phyloP scores from a whole-genome alignment of 2,329 filamentous ascomycete species.

The Neonectria neomacrospora region DNA sequence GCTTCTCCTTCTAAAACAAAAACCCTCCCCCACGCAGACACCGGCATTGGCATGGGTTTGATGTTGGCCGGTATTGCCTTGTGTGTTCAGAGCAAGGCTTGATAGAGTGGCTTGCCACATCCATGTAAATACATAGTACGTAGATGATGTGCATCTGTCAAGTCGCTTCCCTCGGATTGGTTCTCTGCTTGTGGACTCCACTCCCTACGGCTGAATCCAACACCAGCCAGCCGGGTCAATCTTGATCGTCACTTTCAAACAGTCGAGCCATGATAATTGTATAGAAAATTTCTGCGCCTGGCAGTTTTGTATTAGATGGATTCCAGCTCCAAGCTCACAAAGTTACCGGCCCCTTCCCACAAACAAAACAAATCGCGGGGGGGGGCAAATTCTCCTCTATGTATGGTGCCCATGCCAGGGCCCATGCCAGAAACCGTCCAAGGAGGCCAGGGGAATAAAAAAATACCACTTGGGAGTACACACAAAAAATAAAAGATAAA shows the following conservation, averaged over 20 bases:
- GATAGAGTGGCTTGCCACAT: constrained; percentile 30
- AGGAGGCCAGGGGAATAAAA: not conserved
- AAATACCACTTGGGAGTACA: constrained; percentile 3
- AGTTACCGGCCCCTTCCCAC: not conserved
- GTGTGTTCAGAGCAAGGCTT: constrained; percentile 77
- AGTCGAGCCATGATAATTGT: constrained; percentile 6
- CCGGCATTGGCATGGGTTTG: constrained; percentile 82
- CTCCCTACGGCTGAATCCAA: constrained; percentile 22
- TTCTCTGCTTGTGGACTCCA: constrained; percentile 37
- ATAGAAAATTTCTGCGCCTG: constrained; percentile 41
- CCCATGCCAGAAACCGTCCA: constrained; percentile 22
- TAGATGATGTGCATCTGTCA: constrained; percentile 25
- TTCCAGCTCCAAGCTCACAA: constrained; percentile 37
- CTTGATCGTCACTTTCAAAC: too few relatives aligned
- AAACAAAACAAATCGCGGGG: constrained; percentile 8
- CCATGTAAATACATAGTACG: constrained; percentile 14
- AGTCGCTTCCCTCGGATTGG: constrained; percentile 36
- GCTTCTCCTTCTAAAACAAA: not conserved
- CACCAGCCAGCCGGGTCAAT: not conserved
- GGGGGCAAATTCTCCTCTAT: constrained; percentile 31
- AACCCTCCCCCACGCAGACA: constrained; percentile 64
- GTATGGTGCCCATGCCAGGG: constrained; percentile 31
- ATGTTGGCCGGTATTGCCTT: constrained; percentile 84
- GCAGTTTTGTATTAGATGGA: constrained; percentile 41
- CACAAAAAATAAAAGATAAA: not conserved